phyloP scores from a whole-genome alignment of 805 yeast species.

The Zygosaccharomyces rouxii region DNA sequence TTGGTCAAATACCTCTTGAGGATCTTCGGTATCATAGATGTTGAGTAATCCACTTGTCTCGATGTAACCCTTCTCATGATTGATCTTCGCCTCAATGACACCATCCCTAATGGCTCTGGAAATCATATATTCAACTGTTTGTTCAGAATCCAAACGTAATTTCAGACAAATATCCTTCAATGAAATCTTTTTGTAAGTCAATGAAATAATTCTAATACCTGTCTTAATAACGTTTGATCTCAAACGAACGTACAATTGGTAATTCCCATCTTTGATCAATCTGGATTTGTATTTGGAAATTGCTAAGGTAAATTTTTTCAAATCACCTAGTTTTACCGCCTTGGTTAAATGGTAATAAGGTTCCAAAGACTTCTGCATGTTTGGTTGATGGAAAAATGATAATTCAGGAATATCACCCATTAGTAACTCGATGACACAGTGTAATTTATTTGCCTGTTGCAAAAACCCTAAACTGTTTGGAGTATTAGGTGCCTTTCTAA shows the following conservation, averaged over 20 bases:
- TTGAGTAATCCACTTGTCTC: constrained; percentile 83
- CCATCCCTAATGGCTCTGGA: constrained; percentile 97
- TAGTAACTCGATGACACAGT: constrained; percentile 80
- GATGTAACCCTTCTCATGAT: constrained; percentile 88
- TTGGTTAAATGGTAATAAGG: constrained; percentile 86
- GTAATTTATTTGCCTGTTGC: constrained; percentile 84
- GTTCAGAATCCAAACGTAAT: constrained; percentile 87
- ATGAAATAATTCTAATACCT: constrained; percentile 88
- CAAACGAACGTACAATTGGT: constrained; percentile 77
- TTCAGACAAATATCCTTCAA: constrained; percentile 91
- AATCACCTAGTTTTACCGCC: constrained; percentile 90
- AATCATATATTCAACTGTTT: constrained; percentile 93
- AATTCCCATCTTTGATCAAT: constrained; percentile 73
- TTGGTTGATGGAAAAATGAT: constrained; percentile 65
- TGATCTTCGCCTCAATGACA: constrained; percentile 90
- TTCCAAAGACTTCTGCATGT: constrained; percentile 53
- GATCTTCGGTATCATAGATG: constrained; percentile 80
- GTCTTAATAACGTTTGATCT: constrained; percentile 97
- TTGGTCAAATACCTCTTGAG: constrained; percentile 84
- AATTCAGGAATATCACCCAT: constrained; percentile 97
- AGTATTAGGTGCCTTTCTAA: constrained; percentile 94
- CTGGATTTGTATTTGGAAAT: constrained; percentile 56
- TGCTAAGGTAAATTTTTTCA: constrained; percentile 70
- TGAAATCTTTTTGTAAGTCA: constrained; percentile 86
- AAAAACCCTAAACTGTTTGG: constrained; percentile 78